Conservation (phyloP, 1,139 yeast genomes). For the Trichomonascaceae sp. region DNA sequence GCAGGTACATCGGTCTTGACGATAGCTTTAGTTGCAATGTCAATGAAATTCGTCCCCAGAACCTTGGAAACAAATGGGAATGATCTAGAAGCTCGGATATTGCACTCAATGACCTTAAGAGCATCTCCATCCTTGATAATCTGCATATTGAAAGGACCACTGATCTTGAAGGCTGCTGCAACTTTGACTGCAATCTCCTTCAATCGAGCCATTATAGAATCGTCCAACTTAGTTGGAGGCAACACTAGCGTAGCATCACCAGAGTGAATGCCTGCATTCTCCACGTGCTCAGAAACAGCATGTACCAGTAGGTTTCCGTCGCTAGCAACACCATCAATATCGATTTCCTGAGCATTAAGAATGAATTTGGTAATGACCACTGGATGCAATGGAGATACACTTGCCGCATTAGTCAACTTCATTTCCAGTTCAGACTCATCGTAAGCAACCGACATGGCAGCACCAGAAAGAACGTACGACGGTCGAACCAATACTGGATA, state of each 20-base stretch:
- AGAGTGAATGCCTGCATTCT: constrained; percentile 97
- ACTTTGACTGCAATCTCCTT: constrained; percentile 94
- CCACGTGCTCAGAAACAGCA: constrained; percentile 96
- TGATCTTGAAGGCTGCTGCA: constrained; percentile 88
- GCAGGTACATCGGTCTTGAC: constrained; percentile 67
- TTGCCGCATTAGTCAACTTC: constrained; percentile 79
- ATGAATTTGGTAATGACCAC: constrained; percentile 95
- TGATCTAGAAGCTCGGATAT: constrained; percentile 95
- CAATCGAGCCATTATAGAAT: constrained; percentile 81
- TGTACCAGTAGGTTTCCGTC: constrained; percentile 86
- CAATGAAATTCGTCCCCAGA: constrained; percentile 86
- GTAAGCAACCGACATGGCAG: constrained; percentile 94
- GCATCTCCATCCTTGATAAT: constrained; percentile 82
- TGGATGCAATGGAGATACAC: constrained; percentile 92
- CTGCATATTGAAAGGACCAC: constrained; percentile 99
- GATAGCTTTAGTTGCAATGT: constrained; percentile 85
- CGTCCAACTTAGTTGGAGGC: constrained; percentile 84
- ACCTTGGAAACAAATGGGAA: constrained; percentile 99
- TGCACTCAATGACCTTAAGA: constrained; percentile 95
- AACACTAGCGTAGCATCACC: constrained; percentile 95
- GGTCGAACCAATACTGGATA: constrained; percentile 98
- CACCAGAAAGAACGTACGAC: constrained; percentile 94
- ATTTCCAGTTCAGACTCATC: constrained; percentile 69
- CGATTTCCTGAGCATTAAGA: constrained; percentile 94
- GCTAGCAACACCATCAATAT: constrained; percentile 91